Percentiles rank a stretch among this genome's conserved stretches.
These are phyloP conservation scores for Dittrichia graveolens DNA, from an alignment of 129 eudicot genomes.

Conservation along the genomic window DNA sequence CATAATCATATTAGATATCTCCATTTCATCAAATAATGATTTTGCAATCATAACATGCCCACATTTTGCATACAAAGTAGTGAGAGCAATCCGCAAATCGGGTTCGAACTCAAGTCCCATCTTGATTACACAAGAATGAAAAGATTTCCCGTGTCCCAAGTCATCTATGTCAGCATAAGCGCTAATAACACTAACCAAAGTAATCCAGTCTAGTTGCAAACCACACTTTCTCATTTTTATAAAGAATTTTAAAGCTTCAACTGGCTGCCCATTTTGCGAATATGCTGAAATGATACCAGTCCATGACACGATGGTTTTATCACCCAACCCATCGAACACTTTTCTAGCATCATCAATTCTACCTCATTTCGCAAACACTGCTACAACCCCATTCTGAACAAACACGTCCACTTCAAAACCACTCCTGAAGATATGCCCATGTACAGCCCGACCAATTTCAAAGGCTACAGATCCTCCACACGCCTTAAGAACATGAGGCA, in stretches of 20 bases:
- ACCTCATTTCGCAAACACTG: conserved; percentile 67
- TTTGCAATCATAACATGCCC: conserved; percentile 65
- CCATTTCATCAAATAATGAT: conserved; percentile 61
- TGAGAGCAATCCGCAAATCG: conserved; percentile 60
- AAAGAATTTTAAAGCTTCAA: conserved; percentile 61
- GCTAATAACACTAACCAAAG: conserved; percentile 56
- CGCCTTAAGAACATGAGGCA: conserved; percentile 73
- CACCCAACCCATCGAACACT: conserved; percentile 50
- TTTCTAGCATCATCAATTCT: conserved; percentile 45
- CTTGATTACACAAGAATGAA: conserved; percentile 63
- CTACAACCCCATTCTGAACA: conserved; percentile 71
- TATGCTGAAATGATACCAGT: conserved; percentile 73
- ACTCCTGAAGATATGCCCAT: conserved; percentile 56
- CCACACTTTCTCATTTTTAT: conserved; percentile 50
- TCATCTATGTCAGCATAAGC: conserved; percentile 66
- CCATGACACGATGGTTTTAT: conserved; percentile 64
- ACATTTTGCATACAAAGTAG: conserved; percentile 70
- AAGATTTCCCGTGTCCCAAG: conserved; percentile 59
- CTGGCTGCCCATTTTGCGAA: conserved; percentile 62
- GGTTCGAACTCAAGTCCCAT: conserved; percentile 67
- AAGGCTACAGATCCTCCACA: conserved; percentile 49
- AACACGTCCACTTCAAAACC: conserved; percentile 64
- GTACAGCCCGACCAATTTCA: conserved; percentile 57
- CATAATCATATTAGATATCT: conserved; percentile 52
- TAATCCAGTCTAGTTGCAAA: conserved; percentile 63